Percentiles rank a stretch among this genome's conserved stretches.
phyloP scores from a whole-genome alignment of 2,329 filamentous ascomycete species.

The Neurospora sp. region DNA sequence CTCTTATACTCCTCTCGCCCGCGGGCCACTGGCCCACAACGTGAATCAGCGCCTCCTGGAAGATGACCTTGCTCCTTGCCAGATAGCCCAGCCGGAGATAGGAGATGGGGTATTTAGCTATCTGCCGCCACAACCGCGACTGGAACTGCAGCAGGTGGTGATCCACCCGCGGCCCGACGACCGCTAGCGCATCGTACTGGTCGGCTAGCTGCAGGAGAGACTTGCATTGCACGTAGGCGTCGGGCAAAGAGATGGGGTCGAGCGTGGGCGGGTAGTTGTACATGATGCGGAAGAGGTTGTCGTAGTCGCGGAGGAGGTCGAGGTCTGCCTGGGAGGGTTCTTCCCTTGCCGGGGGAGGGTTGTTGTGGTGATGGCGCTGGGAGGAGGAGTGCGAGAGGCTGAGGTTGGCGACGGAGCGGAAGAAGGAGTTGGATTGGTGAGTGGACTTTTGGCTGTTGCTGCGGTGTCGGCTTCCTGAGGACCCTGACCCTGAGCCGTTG shows the following conservation, averaged over 20 bases:
- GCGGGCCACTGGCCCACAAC: constrained; percentile 91
- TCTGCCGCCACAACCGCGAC: constrained; percentile 85
- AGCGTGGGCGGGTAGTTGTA: constrained; percentile 84
- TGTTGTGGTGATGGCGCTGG: constrained; percentile 25
- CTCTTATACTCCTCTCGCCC: constrained; percentile 66
- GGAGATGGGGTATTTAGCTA: constrained; percentile 88
- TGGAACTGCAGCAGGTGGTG: constrained; percentile 92
- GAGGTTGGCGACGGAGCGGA: constrained; percentile 80
- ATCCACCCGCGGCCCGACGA: constrained; percentile 83
- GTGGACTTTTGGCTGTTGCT: constrained; percentile 5
- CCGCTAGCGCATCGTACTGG: constrained; percentile 82
- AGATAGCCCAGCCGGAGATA: constrained; percentile 87
- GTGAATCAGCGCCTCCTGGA: constrained; percentile 81
- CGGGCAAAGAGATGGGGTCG: constrained; percentile 79
- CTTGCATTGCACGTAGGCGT: constrained; percentile 91
- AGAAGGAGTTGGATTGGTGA: constrained; percentile 49
- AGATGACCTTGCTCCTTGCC: constrained; percentile 72
- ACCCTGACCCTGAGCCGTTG: constrained; percentile 24
- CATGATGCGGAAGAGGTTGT: constrained; percentile 91
- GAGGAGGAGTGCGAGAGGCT: constrained; percentile 35
- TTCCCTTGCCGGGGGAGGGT: constrained; percentile 20
- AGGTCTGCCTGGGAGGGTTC: constrained; percentile 51
- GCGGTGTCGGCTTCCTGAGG: constrained; percentile 43
- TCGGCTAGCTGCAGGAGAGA: constrained; percentile 81
- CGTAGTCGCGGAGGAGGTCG: constrained; percentile 82